phyloP scores from a whole-genome alignment of 306 rosid genomes.

The Ormosia semicastrata region DNA sequence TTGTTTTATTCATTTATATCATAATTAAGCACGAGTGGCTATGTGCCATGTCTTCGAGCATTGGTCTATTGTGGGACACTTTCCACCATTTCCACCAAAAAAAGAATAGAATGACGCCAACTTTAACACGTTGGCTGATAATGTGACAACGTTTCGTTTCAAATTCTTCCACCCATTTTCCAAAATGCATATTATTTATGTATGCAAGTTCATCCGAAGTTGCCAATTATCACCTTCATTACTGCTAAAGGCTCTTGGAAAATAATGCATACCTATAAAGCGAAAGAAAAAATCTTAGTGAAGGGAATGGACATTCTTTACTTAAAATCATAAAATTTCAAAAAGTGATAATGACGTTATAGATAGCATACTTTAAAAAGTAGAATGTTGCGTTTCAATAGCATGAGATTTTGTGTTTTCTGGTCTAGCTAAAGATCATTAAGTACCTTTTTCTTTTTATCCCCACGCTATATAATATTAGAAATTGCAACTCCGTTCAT shows the following conservation, averaged over 20 bases:
- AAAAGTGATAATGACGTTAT: background rate
- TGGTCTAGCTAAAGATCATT: background rate
- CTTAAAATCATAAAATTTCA: background rate
- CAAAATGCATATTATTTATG: background rate
- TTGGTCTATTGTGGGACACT: background rate
- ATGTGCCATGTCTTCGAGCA: background rate
- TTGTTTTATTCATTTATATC: background rate
- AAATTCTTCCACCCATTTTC: background rate
- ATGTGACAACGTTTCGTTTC: slow-evolving; percentile 6
- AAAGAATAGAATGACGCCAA: background rate
- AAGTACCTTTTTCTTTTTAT: background rate
- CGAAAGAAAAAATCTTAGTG: background rate
- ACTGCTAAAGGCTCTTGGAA: background rate
- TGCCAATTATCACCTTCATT: background rate
- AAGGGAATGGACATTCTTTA: too few species aligned
- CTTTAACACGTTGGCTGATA: slow-evolving; percentile 15
- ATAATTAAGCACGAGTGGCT: background rate
- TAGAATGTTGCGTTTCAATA: background rate
- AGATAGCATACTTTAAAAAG: background rate
- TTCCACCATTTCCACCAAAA: background rate
- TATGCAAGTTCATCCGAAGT: background rate
- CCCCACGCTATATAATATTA: background rate
- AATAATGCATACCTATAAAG: background rate
- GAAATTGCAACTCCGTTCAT: background rate
- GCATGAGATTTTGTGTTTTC: background rate